Evolutionary conservation across 805 yeast species (phyloP), one percentile per base, ranked within the genome.

Genomic region (Dipodascus geniculatus): DNA sequence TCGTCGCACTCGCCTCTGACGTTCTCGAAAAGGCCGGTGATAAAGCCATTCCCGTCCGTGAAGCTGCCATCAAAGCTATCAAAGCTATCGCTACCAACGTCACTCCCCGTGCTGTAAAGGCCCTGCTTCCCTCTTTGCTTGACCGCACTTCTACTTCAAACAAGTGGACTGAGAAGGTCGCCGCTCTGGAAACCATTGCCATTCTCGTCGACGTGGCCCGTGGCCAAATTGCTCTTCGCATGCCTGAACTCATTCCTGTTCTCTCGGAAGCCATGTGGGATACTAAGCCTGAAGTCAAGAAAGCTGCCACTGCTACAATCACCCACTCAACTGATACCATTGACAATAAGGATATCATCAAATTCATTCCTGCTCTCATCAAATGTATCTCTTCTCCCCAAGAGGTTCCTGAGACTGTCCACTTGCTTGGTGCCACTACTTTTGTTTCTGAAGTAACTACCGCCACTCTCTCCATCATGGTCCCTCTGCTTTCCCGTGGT

Each of bases 231-330:
- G 96, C 99, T 66, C 81, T 93, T 69, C 89, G 99, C 82, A 93
- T 93, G 98, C 96, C 98, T 69, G 98, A 93, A 81, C 83, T 93
- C 73, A 91, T 93, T 68, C 99, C 99, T 74, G 93, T 85, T 63
- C 79, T 93, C 68, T 93, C 99, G 65, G 99, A 93, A 80, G 88
- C 97, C 68, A 93, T 93, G 98, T 93, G 99, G 99, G 99, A 93
- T 77, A 93, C 99, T 76, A 93, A 93, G 84, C 79, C 81, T 75
- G 98, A 93, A 71, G 99, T 93, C 71, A 93, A 93, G 84, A 81
- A 79, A 64, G 96, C 95, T 72, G 98, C 99, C 61, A 86, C 93
- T 65, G 83, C 83, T 68, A 88, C 98, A 74, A 89, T 93, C 82
- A 80, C 90, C 74, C 87, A 88, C 77, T 83, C 96, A 65, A 93